Base-by-base conservation (phyloP, 148 eudicot genomes). In the Camellia japonica region DNA sequence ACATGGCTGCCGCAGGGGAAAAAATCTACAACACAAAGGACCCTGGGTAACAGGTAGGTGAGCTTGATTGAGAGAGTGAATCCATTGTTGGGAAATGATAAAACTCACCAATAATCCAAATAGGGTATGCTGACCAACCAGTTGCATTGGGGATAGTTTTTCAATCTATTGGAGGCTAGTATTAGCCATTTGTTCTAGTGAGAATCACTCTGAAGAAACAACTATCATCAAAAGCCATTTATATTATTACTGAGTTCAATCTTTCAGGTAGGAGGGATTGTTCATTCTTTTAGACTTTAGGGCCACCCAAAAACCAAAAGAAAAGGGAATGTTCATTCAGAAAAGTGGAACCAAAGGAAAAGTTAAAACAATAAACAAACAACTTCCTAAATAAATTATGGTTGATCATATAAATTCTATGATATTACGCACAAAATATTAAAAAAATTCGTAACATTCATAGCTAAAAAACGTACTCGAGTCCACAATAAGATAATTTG, bases 401-500 rank as follows among this genome's bases (percentile, higher is more conserved):
- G 30, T 7, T 47, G 49, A 71, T 71, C 74, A 71, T 18, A 16
- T 1, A 44, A 46, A 69, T 49, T 12, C 14, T 1, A n/a, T 2
- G 6, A 6, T 23, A 71, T 16, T 30, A 46, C 49, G 74, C 56
- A 4, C 9, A 11, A 18, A 49, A 71, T 3, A 18, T 20, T 4
- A 0, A 2, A 59, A 60, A 9, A 71, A 1, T 13, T 7, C 23
- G 18, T 18, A 44, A 56, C 16, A 20, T 56, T 67, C 49, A 62
- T 59, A 81, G 44, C 43, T 20, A 15, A 74, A 75, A 70, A 41
- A 54, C 93, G 84, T 93, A 95, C 98, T 95, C 80, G 93, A 92
- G 88, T 93, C 98, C 74, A 95, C 98, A 80, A 95, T 91, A 65
- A 95, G 93, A 86, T 93, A 95, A 84, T 95, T 95, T 66, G 98